A percentile compares a stretch with the other conserved stretches of the same genome.
phyloP scores from a whole-genome alignment of 1,284 basidiomycete genomes.

The Ustilago nuda region DNA sequence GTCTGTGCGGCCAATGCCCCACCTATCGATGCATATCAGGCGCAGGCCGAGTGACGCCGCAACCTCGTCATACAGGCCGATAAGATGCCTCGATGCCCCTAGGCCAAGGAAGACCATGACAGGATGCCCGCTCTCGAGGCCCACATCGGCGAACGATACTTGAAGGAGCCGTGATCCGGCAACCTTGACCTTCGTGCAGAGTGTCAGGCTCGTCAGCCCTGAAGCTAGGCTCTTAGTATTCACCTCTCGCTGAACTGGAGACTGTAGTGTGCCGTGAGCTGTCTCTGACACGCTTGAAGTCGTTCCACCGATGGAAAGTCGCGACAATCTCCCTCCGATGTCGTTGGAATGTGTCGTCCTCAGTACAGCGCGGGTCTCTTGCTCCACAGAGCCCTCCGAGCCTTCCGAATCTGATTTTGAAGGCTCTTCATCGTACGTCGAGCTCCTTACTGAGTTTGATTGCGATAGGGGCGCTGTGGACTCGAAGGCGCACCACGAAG shows the following conservation, averaged over 20 bases:
- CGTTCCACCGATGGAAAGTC: background rate
- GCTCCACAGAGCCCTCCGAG: conserved; percentile 30
- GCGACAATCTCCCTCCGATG: conserved; percentile 11
- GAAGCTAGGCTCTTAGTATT: conserved; percentile 69
- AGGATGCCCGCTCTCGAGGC: conserved; percentile 82
- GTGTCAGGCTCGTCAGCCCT: conserved; percentile 84
- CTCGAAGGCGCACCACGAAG: conserved; percentile 48
- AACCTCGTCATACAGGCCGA: conserved; percentile 95
- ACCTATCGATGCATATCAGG: conserved; percentile 93
- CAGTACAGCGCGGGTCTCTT: conserved; percentile 22
- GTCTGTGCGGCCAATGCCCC: conserved; percentile 89
- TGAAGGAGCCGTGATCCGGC: conserved; percentile 80
- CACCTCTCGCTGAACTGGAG: background rate
- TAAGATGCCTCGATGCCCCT: conserved; percentile 91
- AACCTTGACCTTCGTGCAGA: conserved; percentile 80
- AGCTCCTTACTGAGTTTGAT: background rate
- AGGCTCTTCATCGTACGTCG: background rate
- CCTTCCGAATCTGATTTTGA: conserved; percentile 14
- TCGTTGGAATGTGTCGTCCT: conserved; percentile 1
- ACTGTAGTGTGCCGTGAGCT: background rate
- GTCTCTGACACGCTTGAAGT: background rate
- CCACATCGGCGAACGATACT: conserved; percentile 93
- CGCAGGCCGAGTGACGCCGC: conserved; percentile 86
- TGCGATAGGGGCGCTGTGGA: conserved; percentile 4
- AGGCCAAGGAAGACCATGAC: conserved; percentile 91